Conservation (phyloP, 176 grass and related monocot species). For the Otatea glauca region DNA sequence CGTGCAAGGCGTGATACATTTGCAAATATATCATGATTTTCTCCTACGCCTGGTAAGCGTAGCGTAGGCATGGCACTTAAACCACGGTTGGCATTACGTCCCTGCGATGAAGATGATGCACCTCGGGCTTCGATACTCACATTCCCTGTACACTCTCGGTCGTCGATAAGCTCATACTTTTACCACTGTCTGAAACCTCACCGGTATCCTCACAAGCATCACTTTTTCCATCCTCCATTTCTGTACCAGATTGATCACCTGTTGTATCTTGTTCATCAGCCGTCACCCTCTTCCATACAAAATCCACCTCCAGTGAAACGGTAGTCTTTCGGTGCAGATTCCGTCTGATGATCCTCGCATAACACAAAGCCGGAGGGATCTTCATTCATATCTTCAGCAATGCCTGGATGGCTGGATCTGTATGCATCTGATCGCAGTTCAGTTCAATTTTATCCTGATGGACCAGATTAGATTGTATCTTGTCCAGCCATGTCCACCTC, state of each 20-base stretch:
- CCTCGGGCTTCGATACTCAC: constrained; percentile 19
- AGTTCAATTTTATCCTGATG: constrained; percentile 41
- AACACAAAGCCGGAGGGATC: constrained; percentile 30
- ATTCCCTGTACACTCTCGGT: constrained; percentile 21
- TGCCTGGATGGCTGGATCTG: constrained; percentile 6
- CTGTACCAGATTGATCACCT: not conserved
- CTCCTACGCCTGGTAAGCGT: constrained; percentile 55
- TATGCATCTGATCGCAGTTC: constrained; percentile 28
- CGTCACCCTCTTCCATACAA: constrained; percentile 54
- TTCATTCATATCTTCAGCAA: constrained; percentile 25
- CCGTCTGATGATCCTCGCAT: not conserved
- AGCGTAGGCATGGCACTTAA: constrained; percentile 55
- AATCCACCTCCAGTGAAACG: constrained; percentile 78
- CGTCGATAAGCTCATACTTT: not conserved
- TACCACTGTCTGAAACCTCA: constrained; percentile 16
- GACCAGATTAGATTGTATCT: constrained; percentile 35
- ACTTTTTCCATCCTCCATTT: constrained; percentile 27
- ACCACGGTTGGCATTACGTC: constrained; percentile 28
- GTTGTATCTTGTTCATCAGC: constrained; percentile 45
- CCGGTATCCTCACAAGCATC: constrained; percentile 27
- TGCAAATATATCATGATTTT: constrained; percentile 22
- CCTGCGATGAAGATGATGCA: constrained; percentile 23
- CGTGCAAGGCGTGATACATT: not conserved
- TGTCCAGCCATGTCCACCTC: constrained; percentile 34
- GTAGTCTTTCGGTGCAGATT: constrained; percentile 48